Conservation (phyloP, 139 green algal species). For the Closterium sp. region DNA sequence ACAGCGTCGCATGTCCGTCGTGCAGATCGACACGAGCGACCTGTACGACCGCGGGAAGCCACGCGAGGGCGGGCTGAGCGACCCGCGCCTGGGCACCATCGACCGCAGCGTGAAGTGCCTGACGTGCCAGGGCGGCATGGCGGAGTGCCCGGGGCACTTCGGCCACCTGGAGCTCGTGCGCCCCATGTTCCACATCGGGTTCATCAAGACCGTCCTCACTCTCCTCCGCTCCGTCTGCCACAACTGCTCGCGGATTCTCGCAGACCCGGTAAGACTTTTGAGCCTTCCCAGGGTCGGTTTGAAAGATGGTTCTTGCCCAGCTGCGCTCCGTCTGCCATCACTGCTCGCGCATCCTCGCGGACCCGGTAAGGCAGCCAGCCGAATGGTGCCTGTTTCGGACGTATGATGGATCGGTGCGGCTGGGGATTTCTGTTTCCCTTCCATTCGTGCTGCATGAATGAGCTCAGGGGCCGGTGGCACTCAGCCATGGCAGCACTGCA, state of each 20-base stretch:
- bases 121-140: slow-evolving; percentile 42
- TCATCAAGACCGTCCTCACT: slow-evolving; percentile 90
- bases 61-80: slow-evolving; percentile 82
- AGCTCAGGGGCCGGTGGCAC: no score
- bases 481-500: no score
- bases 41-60: slow-evolving; percentile 89
- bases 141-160: slow-evolving; percentile 96
- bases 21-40: slow-evolving; percentile 58
- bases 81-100: slow-evolving; percentile 92
- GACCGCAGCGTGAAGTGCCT: slow-evolving; percentile 56
- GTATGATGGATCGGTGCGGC: no score
- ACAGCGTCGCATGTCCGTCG: slow-evolving; percentile 57
- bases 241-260: slow-evolving; percentile 82
- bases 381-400: no score
- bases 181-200: slow-evolving; percentile 94
- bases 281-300: neutral
- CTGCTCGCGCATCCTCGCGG: no score
- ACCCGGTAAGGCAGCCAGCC: neutral
- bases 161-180: slow-evolving; percentile 94
- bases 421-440: no score
- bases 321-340: no score
- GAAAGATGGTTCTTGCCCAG: no score
- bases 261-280: slow-evolving; percentile 53
- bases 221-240: slow-evolving; percentile 93
- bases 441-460: no score